A percentile compares a stretch with the other conserved stretches of the same genome.
These are phyloP conservation scores for Pleurotus tuoliensis DNA, from an alignment of 768 basidiomycete genomes.

Conservation along the genomic window DNA sequence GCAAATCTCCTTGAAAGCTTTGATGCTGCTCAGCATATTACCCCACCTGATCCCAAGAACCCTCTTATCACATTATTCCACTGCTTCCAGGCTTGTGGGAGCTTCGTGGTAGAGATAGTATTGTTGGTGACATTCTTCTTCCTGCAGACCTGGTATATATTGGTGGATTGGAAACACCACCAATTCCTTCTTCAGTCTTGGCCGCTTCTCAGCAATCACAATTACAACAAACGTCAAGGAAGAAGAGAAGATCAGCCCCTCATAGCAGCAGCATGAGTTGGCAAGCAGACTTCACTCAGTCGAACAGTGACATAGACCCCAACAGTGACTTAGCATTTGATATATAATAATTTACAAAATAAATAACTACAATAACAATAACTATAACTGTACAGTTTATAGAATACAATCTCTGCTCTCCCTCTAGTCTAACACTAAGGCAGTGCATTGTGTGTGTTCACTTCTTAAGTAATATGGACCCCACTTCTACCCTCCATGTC, in stretches of 20 bases:
- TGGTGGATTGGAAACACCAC: background rate
- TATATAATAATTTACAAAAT: background rate
- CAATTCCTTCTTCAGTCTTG: background rate
- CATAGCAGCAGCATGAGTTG: too few relatives aligned
- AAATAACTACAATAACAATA: too few relatives aligned
- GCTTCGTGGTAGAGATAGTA: conserved; percentile 10
- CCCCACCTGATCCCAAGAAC: background rate
- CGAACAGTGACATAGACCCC: background rate
- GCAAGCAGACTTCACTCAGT: background rate
- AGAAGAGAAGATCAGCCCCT: too few relatives aligned
- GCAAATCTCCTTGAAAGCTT: background rate
- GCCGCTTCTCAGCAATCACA: too few relatives aligned
- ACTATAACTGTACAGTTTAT: too few relatives aligned
- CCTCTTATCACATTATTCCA: conserved; percentile 1
- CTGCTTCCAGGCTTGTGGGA: conserved; percentile 9
- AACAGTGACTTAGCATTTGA: background rate
- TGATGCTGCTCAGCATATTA: background rate
- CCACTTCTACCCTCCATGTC: background rate
- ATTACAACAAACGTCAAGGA: too few relatives aligned
- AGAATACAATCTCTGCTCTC: background rate
- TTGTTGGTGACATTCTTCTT: conserved; percentile 7
- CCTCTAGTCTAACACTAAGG: background rate
- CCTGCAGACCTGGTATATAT: conserved; percentile 9
- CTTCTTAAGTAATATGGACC: background rate
- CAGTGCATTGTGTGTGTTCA: background rate